Base-by-base conservation (phyloP, 768 basidiomycete genomes). In the Leccinum subgranulosum region DNA sequence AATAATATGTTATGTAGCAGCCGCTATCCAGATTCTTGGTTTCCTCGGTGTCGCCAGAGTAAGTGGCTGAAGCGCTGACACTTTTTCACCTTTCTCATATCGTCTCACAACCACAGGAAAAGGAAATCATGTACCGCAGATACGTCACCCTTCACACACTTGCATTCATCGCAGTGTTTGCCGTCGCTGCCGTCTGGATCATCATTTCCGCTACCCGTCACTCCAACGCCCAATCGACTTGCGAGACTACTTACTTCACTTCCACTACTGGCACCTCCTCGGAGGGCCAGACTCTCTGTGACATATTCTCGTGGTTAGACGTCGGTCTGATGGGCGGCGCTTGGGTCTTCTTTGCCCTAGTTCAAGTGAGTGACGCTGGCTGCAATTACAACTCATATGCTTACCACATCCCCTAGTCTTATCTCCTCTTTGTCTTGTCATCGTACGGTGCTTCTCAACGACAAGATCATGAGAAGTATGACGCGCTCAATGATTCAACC, bases 231-330 rank as follows among this genome's bases (percentile, higher is more conserved):
- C 79, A 89, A 63, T 63, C 76, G 2, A 78, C 79, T 3, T 99
- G 96, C 69, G 74, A 86, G 57, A 51, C 61, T 3, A 72, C 79
- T 45, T 90, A 84, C 75, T 90, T 86, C 29, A 51, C 66, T 5
- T 72, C 74, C 12, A 67, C 31, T 57, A 62, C 72, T 51, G 69
- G 73, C 31, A 64, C 66, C 5, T 66, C 72, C 14, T 65, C 71
- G 36, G 82, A 92, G 69, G 90, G 85, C 6, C 71, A 85, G 34
- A 84, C 82, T 6, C 79, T 98, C 23, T 99, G 97, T 74, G 78
- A 86, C 49, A 88, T 97, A 54, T 96, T 98, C 68, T 80, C 93
- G 5, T 97, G 94, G 92, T 90, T 92, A 10, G 90, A 91, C 65
- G 77, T 97, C 14, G 95, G 95, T 36, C 75, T 98, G 55, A 95